Evolutionary conservation across 1,284 basidiomycete species (phyloP).

Genomic region (Pascua guehoae): DNA sequence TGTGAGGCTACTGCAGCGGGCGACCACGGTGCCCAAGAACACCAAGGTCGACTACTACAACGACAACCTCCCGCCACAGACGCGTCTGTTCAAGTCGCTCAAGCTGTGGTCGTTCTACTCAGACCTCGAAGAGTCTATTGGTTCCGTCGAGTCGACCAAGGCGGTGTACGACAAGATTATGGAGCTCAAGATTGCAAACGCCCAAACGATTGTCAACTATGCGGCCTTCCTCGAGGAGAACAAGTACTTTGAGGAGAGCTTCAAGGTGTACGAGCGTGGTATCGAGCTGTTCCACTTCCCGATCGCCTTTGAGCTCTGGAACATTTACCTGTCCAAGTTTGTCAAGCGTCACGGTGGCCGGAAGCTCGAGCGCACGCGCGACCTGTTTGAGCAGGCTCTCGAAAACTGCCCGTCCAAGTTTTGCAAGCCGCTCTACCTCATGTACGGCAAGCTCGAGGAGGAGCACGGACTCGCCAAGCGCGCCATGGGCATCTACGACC

Average conservation of each 20-base stretch:
- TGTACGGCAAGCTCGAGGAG: slow-evolving; percentile 94
- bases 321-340: slow-evolving; percentile 96
- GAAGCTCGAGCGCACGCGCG: slow-evolving; percentile 90
- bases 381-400: slow-evolving; percentile 95
- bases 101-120: slow-evolving; percentile 99
- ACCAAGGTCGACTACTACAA: slow-evolving; percentile 92
- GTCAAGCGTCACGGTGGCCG: slow-evolving; percentile 91
- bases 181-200: slow-evolving; percentile 97
- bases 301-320: slow-evolving; percentile 98
- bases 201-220: slow-evolving; percentile 95
- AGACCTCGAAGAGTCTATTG: slow-evolving; percentile 94
- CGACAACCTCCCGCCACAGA: slow-evolving; percentile 81
- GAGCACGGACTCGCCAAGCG: slow-evolving; percentile 92
- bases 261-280: slow-evolving; percentile 98
- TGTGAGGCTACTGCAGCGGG: slow-evolving; percentile 91
- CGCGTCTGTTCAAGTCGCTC: slow-evolving; percentile 91
- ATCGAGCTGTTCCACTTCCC: slow-evolving; percentile 98
- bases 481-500: slow-evolving; percentile 93
- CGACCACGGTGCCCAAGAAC: slow-evolving; percentile 82
- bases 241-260: slow-evolving; percentile 96
- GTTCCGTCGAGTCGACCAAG: slow-evolving; percentile 87
- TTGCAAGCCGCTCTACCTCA: slow-evolving; percentile 89
- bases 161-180: slow-evolving; percentile 94
- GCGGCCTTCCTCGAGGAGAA: slow-evolving; percentile 96
- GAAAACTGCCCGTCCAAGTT: slow-evolving; percentile 94